phyloP scores from a whole-genome alignment of 495 filamentous ascomycete species.

The Astrocystis sublimbata region DNA sequence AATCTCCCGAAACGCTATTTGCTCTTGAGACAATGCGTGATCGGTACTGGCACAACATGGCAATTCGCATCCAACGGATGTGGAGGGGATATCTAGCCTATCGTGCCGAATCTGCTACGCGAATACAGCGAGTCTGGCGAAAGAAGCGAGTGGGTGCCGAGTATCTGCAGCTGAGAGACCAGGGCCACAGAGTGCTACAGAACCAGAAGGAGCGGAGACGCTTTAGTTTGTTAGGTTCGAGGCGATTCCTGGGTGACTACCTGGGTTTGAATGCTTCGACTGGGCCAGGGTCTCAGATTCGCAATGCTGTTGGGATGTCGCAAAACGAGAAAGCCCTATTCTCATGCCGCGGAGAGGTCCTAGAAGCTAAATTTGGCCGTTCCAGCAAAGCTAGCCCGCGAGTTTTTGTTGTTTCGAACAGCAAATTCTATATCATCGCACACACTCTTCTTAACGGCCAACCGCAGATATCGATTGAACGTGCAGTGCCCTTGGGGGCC shows the following conservation, averaged over 20 bases:
- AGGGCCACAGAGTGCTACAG: slow-evolving; percentile 82
- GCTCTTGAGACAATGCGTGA: slow-evolving; percentile 97
- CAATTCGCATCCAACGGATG: slow-evolving; percentile 92
- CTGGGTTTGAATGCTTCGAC: slow-evolving; percentile 78
- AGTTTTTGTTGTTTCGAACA: slow-evolving; percentile 80
- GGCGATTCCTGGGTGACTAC: slow-evolving; percentile 95
- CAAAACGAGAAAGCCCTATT: slow-evolving; percentile 77
- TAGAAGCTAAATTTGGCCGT: slow-evolving; percentile 91
- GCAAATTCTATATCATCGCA: slow-evolving; percentile 81
- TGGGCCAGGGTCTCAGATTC: slow-evolving; percentile 80
- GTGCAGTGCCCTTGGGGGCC: slow-evolving; percentile 76
- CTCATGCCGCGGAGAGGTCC: slow-evolving; percentile 83
- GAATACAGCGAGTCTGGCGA: slow-evolving; percentile 95
- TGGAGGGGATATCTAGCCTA: slow-evolving; percentile 97
- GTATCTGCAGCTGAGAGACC: slow-evolving; percentile 81
- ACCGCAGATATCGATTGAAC: slow-evolving; percentile 75
- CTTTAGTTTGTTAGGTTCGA: slow-evolving; percentile 85
- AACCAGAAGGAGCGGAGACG: slow-evolving; percentile 87
- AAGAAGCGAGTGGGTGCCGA: slow-evolving; percentile 85
- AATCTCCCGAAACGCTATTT: slow-evolving; percentile 96
- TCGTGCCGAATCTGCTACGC: slow-evolving; percentile 84
- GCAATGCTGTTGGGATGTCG: slow-evolving; percentile 61
- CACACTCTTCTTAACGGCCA: slow-evolving; percentile 83
- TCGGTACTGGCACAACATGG: slow-evolving; percentile 99
- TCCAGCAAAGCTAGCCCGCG: slow-evolving; percentile 91